phyloP scores from a whole-genome alignment of 805 yeast genomes.

The Metschnikowia proteae region DNA sequence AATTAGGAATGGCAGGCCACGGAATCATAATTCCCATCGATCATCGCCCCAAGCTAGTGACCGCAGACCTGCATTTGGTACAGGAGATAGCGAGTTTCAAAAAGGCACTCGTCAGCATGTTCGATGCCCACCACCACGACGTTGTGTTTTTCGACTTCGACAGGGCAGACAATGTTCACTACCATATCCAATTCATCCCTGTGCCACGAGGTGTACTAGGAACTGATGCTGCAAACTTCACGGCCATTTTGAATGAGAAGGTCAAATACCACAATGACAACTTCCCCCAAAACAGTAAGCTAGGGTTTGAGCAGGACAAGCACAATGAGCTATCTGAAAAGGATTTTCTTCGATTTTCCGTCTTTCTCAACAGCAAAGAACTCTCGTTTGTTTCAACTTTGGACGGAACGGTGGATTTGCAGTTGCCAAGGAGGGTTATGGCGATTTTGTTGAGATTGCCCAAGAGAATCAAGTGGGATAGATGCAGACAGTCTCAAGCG shows the following conservation, averaged over 20 bases:
- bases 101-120: slow-evolving; percentile 48
- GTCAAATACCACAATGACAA: slow-evolving; percentile 45
- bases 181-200: slow-evolving; percentile 75
- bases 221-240: slow-evolving; percentile 36
- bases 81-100: slow-evolving; percentile 45
- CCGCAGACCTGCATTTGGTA: background rate
- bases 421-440: slow-evolving; percentile 77
- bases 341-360: slow-evolving; percentile 17
- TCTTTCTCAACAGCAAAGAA: slow-evolving; percentile 7
- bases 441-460: slow-evolving; percentile 61
- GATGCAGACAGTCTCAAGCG: slow-evolving; percentile 60
- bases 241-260: slow-evolving; percentile 43
- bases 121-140: slow-evolving; percentile 36
- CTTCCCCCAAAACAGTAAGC: slow-evolving; percentile 37
- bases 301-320: slow-evolving; percentile 39
- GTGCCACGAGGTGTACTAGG: slow-evolving; percentile 41
- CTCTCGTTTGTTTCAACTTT: slow-evolving; percentile 5
- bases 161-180: slow-evolving; percentile 62
- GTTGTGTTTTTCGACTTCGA: slow-evolving; percentile 70
- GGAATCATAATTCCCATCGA: slow-evolving; percentile 75
- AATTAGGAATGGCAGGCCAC: slow-evolving; percentile 69
- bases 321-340: slow-evolving; percentile 15
- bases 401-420: slow-evolving; percentile 56
- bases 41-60: slow-evolving; percentile 48
- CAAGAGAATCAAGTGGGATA: slow-evolving; percentile 70